Evolutionary conservation across 2,329 filamentous ascomycete genomes (phyloP).

Genomic region (Fusarium multiceps): DNA sequence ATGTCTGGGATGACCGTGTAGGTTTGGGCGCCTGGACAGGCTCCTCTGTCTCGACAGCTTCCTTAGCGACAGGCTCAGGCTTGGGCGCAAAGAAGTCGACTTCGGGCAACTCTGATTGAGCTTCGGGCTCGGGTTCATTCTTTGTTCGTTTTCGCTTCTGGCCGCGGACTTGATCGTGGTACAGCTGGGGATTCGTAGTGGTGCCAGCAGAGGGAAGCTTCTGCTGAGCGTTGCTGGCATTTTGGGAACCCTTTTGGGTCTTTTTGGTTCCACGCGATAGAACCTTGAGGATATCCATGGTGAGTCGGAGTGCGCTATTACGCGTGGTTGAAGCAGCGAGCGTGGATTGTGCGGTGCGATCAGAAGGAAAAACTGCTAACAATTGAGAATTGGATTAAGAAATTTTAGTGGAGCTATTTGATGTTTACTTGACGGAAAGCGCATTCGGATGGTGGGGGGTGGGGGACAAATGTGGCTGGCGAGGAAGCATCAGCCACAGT

Average conservation of each 20-base stretch:
- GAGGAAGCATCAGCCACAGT: background rate
- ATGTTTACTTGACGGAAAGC: constrained; percentile 11
- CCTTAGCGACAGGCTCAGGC: constrained; percentile 50
- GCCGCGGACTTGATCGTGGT: constrained; percentile 65
- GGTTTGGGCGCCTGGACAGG: constrained; percentile 47
- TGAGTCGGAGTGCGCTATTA: background rate
- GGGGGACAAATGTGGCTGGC: constrained; percentile 15
- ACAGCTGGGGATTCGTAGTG: constrained; percentile 75
- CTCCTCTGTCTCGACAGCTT: constrained; percentile 39
- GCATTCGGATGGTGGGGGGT: constrained; percentile 40
- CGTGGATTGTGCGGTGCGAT: constrained; percentile 16
- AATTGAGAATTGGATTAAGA: constrained; percentile 34
- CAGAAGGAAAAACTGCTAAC: constrained; percentile 28
- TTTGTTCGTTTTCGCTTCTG: constrained; percentile 67
- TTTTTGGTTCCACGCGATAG: constrained; percentile 76
- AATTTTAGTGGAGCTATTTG: constrained; percentile 43
- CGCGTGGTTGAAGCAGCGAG: constrained; percentile 9
- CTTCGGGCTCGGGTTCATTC: constrained; percentile 50
- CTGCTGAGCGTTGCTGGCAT: constrained; percentile 47
- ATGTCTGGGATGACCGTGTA: constrained; percentile 44
- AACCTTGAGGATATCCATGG: constrained; percentile 79
- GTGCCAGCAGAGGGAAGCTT: constrained; percentile 74
- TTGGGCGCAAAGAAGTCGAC: constrained; percentile 71
- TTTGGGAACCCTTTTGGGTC: constrained; percentile 53
- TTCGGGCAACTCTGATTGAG: constrained; percentile 55